phyloP scores from a whole-genome alignment of 2,329 filamentous ascomycete genomes.

The Fusarium oligoseptatum region DNA sequence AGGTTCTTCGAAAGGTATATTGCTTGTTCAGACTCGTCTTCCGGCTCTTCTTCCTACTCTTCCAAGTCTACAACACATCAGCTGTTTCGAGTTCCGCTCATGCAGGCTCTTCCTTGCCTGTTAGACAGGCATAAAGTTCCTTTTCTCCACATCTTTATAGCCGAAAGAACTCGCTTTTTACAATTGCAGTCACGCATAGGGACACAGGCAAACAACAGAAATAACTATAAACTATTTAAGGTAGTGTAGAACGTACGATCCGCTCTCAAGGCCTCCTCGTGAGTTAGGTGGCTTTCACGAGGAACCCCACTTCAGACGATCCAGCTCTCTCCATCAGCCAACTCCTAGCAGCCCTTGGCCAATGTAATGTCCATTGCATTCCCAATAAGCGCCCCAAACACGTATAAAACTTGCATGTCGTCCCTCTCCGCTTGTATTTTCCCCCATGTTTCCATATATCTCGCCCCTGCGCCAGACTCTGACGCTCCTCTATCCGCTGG shows the following conservation, averaged over 20 bases:
- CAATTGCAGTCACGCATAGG: not conserved
- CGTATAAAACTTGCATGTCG: conserved; percentile 27
- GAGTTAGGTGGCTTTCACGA: conserved; percentile 7
- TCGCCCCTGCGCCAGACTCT: not conserved
- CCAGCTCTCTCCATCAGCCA: conserved; percentile 22
- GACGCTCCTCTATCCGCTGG: conserved; percentile 13
- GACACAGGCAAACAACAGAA: conserved; percentile 13
- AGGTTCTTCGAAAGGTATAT: not conserved
- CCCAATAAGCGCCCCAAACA: conserved; percentile 35
- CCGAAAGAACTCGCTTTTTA: not conserved
- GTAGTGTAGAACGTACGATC: conserved; percentile 20
- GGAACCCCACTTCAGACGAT: conserved; percentile 20
- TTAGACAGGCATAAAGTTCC: not conserved
- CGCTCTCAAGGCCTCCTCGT: conserved; percentile 14
- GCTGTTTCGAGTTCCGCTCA: not conserved
- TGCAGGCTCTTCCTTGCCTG: not conserved
- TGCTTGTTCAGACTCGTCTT: not conserved
- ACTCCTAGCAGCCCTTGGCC: conserved; percentile 33
- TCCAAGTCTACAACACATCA: not conserved
- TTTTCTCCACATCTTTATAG: not conserved
- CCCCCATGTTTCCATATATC: conserved; percentile 21
- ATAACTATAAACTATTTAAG: conserved; percentile 20
- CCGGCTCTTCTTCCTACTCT: not conserved
- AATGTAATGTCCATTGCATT: conserved; percentile 21
- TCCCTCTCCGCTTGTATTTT: conserved; percentile 19